Percentiles rank a stretch among this genome's conserved stretches.
Conservation (phyloP, 148 eudicot genomes). For the Rheum nobile region DNA sequence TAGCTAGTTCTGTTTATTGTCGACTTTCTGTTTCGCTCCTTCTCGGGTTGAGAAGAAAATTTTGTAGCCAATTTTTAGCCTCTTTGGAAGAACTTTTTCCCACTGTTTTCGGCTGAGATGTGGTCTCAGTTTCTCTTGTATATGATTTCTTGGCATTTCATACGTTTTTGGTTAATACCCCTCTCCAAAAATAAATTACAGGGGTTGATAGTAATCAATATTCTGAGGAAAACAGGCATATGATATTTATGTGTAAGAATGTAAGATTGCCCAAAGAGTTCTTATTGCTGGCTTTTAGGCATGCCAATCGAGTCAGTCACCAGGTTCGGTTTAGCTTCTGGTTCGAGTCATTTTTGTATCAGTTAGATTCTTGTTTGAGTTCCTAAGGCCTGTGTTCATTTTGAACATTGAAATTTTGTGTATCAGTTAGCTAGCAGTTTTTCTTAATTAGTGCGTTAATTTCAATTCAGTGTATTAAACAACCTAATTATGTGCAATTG, state of each 20-base stretch:
- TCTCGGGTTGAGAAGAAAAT: conserved; percentile 5
- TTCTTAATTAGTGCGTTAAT: no score
- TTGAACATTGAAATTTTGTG: no score
- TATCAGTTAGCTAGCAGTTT: no score
- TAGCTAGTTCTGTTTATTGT: not conserved
- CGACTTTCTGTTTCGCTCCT: not conserved
- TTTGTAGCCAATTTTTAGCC: conserved; percentile 1
- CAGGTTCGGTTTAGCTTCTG: not conserved
- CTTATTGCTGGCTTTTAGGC: not conserved
- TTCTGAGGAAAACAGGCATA: not conserved
- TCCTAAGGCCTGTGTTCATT: no score
- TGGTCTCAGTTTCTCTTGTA: conserved; percentile 3
- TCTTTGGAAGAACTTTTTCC: not conserved
- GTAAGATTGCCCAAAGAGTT: not conserved
- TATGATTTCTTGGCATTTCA: not conserved
- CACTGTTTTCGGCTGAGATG: not conserved
- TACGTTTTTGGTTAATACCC: not conserved
- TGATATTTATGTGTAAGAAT: not conserved
- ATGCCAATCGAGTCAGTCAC: not conserved
- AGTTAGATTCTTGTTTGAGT: not conserved
- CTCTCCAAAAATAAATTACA: not conserved
- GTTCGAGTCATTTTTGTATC: not conserved
- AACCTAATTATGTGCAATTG: no score
- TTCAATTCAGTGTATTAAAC: no score
- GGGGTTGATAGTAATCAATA: not conserved